Conservation (phyloP, 2,329 filamentous ascomycete species). For the Fusarium albidum region DNA sequence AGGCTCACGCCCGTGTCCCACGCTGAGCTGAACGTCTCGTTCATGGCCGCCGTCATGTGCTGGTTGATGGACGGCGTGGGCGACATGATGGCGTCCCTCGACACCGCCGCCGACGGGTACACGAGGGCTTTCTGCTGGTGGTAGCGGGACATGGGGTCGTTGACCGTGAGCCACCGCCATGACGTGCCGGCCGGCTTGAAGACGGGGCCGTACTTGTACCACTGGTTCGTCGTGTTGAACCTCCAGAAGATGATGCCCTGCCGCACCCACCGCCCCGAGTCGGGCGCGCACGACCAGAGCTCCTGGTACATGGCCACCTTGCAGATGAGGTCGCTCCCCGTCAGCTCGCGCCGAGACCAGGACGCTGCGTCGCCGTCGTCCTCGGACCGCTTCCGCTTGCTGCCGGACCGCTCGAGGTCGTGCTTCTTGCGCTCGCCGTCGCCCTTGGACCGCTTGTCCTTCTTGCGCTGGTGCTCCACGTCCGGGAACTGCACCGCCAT, state of each 20-base stretch:
- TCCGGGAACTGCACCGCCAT: slow-evolving; percentile 62
- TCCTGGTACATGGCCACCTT: slow-evolving; percentile 74
- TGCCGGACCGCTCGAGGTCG: slow-evolving; percentile 45
- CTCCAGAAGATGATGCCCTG: slow-evolving; percentile 70
- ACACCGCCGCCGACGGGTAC: slow-evolving; percentile 45
- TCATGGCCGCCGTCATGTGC: slow-evolving; percentile 63
- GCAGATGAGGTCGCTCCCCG: slow-evolving; percentile 64
- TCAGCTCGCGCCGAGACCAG: slow-evolving; percentile 50
- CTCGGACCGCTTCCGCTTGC: slow-evolving; percentile 51
- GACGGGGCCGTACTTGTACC: slow-evolving; percentile 57
- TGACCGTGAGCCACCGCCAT: slow-evolving; percentile 69
- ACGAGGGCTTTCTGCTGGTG: slow-evolving; percentile 60
- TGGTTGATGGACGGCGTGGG: slow-evolving; percentile 59
- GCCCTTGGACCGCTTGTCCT: slow-evolving; percentile 48
- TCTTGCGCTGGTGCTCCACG: slow-evolving; percentile 50
- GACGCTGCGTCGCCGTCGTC: slow-evolving; percentile 51
- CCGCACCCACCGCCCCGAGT: slow-evolving; percentile 60
- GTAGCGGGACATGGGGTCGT: slow-evolving; percentile 66
- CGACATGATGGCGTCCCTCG: slow-evolving; percentile 60
- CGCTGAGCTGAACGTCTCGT: slow-evolving; percentile 61
- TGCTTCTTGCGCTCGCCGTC: slow-evolving; percentile 47
- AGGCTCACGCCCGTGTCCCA: slow-evolving; percentile 52
- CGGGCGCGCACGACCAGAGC: slow-evolving; percentile 64
- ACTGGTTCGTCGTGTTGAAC: slow-evolving; percentile 63
- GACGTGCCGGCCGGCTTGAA: slow-evolving; percentile 63